Percentiles rank a stretch among this genome's conserved stretches.
Conservation (phyloP, 192 early-diverging fungal species). For the Backusella circina region DNA sequence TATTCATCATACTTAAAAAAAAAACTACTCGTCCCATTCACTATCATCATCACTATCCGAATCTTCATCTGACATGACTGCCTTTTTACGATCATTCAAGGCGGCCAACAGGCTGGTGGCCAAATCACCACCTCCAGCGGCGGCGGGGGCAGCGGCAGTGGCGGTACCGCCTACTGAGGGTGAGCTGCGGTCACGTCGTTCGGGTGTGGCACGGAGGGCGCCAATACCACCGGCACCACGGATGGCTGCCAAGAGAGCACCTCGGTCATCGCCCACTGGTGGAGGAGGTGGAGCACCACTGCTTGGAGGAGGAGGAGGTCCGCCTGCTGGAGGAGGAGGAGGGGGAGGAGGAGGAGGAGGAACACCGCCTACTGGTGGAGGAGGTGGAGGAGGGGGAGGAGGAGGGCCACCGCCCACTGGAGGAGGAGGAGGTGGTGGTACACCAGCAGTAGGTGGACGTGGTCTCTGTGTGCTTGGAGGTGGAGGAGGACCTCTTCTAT, state of each 20-base stretch:
- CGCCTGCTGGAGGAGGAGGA: slow-evolving; percentile 25
- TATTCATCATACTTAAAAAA: background rate
- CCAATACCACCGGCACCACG: slow-evolving; percentile 44
- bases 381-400: slow-evolving; percentile 2
- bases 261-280: slow-evolving; percentile 20
- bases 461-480: slow-evolving; percentile 31
- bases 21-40: slow-evolving; percentile 23
- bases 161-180: background rate
- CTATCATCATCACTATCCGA: slow-evolving; percentile 14
- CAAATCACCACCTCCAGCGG: background rate
- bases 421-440: slow-evolving; percentile 33
- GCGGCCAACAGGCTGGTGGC: slow-evolving; percentile 20
- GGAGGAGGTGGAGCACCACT: slow-evolving; percentile 30
- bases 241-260: slow-evolving; percentile 46
- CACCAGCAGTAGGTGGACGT: slow-evolving; percentile 25
- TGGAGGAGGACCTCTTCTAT: slow-evolving; percentile 33
- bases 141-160: background rate
- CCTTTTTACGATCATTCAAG: slow-evolving; percentile 20
- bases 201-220: slow-evolving; percentile 21
- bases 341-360: slow-evolving; percentile 3
- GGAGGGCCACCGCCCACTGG: background rate
- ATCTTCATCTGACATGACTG: slow-evolving; percentile 27
- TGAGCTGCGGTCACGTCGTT: slow-evolving; percentile 12
- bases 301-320: slow-evolving; percentile 16
- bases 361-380: background rate